phyloP scores from a whole-genome alignment of 106 monocot genomes.

The Acanthochlamys bracteata region DNA sequence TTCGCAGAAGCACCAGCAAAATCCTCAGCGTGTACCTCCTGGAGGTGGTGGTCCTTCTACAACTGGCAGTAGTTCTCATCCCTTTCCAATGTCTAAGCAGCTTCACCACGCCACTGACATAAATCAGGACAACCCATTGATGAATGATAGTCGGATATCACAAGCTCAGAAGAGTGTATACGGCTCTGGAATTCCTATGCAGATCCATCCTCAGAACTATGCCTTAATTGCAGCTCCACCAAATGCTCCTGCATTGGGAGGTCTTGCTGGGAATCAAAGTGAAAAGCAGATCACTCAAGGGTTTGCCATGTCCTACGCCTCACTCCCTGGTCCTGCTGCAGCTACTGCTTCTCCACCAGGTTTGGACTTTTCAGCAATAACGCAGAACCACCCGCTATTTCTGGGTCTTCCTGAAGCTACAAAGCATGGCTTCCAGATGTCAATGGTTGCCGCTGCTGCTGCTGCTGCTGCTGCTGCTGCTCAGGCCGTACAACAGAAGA shows the following conservation, averaged over 20 bases:
- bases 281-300: slow-evolving; percentile 54
- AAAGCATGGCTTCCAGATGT: slow-evolving; percentile 49
- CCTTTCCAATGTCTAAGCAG: slow-evolving; percentile 16
- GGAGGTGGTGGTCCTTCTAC: not conserved
- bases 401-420: slow-evolving; percentile 50
- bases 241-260: slow-evolving; percentile 15
- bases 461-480: slow-evolving; percentile 21
- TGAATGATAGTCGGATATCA: slow-evolving; percentile 27
- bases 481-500: slow-evolving; percentile 36
- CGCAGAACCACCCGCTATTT: slow-evolving; percentile 52
- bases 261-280: slow-evolving; percentile 15
- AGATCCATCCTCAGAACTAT: slow-evolving; percentile 58
- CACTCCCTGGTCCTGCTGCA: slow-evolving; percentile 24
- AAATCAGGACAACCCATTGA: slow-evolving; percentile 32
- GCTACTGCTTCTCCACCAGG: slow-evolving; percentile 18
- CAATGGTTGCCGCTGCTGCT: slow-evolving; percentile 13
- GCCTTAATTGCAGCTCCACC: slow-evolving; percentile 39
- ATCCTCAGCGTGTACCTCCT: slow-evolving; percentile 15
- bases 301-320: slow-evolving; percentile 68
- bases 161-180: slow-evolving; percentile 47
- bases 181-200: slow-evolving; percentile 43
- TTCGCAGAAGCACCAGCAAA: slow-evolving; percentile 58
- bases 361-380: slow-evolving; percentile 59
- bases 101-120: slow-evolving; percentile 29
- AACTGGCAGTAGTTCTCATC: slow-evolving; percentile 18